Conservation (phyloP, 129 eudicot genomes). For the Flaveria robusta region DNA sequence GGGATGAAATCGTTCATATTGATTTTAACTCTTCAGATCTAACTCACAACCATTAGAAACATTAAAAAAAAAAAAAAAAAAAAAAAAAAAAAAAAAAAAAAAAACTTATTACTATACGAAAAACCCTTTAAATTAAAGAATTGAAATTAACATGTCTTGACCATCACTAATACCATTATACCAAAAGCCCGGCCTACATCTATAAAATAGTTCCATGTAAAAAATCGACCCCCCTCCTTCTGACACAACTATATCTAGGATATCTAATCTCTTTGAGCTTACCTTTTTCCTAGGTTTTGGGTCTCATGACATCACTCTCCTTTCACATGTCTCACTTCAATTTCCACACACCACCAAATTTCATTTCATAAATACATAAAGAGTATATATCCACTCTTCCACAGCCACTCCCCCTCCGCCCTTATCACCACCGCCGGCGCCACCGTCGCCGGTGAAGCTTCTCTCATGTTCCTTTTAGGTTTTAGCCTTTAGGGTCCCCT, state of each 20-base stretch:
- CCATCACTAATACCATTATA: too few species aligned
- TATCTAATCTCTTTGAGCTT: constrained; percentile 28
- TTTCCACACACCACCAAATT: constrained; percentile 26
- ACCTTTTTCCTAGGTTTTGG: constrained; percentile 43
- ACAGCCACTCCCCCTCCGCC: constrained; percentile 12
- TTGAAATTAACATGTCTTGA: too few species aligned
- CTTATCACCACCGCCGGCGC: neutral
- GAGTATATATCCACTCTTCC: constrained; percentile 18
- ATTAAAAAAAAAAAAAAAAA: too few species aligned
- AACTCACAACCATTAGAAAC: too few species aligned
- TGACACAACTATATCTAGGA: constrained; percentile 29
- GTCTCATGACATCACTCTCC: constrained; percentile 32
- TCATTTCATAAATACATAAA: constrained; percentile 36
- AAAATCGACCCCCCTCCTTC: neutral
- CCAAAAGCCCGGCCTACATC: neutral
- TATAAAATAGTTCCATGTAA: neutral
- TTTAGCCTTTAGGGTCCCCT: constrained; percentile 23
- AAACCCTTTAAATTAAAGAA: too few species aligned
- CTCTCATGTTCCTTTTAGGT: constrained; percentile 17
- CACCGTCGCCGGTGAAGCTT: neutral
- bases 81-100: too few species aligned
- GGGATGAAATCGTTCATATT: too few species aligned
- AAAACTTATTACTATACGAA: too few species aligned
- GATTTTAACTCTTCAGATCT: too few species aligned
- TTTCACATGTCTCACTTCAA: constrained; percentile 33